A percentile compares a stretch with the other conserved stretches of the same genome.
Evolutionary conservation across 257 asterid species (phyloP).

Genomic region (Nicotiana attenuata): DNA sequence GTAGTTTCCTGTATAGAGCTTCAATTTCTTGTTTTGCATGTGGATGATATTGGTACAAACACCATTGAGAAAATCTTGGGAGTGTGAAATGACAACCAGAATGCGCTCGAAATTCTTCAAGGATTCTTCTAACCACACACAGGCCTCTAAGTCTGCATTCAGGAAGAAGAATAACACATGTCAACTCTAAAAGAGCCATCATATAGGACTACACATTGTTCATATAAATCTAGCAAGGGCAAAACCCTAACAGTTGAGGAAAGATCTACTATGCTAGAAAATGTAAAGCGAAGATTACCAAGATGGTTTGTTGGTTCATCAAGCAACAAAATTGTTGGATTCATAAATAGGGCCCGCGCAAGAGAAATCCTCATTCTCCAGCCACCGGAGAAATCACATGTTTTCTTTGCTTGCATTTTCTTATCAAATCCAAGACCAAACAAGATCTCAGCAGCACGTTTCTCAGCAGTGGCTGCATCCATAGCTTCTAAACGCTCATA

Average conservation of each 20-base stretch:
- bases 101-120: constrained; percentile 80
- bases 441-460: constrained; percentile 96
- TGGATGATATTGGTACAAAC: constrained; percentile 97
- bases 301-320: constrained; percentile 99
- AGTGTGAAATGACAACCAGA: constrained; percentile 93
- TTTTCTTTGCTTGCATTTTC: constrained; percentile 91
- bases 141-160: constrained; percentile 82
- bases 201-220: not conserved
- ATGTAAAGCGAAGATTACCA: constrained; percentile 38
- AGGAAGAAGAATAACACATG: not conserved
- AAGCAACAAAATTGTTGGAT: constrained; percentile 80
- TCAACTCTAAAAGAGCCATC: not conserved
- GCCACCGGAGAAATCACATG: constrained; percentile 96
- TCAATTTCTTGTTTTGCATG: constrained; percentile 83
- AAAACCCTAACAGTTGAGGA: not conserved
- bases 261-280: not conserved
- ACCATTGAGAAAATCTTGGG: constrained; percentile 96
- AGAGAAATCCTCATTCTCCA: constrained; percentile 99
- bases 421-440: constrained; percentile 90
- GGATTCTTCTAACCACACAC: constrained; percentile 95
- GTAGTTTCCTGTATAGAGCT: constrained; percentile 75
- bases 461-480: constrained; percentile 97
- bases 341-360: constrained; percentile 96
- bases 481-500: constrained; percentile 90
- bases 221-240: not conserved